These are phyloP conservation scores for Canavalia ensiformis DNA, from an alignment of 306 rosid species.

Conservation along the genomic window DNA sequence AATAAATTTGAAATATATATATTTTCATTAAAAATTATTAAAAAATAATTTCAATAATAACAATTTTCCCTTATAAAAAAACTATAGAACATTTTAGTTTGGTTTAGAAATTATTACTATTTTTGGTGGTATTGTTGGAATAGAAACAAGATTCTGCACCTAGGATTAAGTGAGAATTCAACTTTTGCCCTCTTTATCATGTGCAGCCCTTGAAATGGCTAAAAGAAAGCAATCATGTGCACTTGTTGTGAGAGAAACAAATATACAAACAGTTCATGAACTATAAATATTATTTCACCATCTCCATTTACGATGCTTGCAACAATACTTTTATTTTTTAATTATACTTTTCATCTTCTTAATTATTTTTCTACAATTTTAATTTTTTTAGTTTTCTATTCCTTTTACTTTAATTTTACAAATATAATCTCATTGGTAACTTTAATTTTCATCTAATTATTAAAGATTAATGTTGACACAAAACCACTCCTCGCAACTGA, in stretches of 20 bases:
- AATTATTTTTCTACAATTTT: too few species aligned
- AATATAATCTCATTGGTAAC: too few species aligned
- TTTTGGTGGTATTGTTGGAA: neutral
- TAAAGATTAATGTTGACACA: too few species aligned
- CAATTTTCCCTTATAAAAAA: too few species aligned
- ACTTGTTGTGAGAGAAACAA: slow-evolving; percentile 5
- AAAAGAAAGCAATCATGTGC: slow-evolving; percentile 3
- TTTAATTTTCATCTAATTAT: too few species aligned
- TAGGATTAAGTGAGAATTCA: neutral
- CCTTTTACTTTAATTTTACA: neutral
- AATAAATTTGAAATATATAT: too few species aligned
- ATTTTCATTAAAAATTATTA: too few species aligned
- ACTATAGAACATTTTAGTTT: neutral
- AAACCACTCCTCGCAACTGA: too few species aligned
- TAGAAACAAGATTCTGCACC: slow-evolving; percentile 49
- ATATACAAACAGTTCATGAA: neutral
- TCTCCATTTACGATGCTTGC: neutral
- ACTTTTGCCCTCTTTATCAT: slow-evolving; percentile 17
- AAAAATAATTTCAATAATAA: too few species aligned
- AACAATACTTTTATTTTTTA: too few species aligned
- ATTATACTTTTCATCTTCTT: too few species aligned
- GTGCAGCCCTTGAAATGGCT: slow-evolving; percentile 33
- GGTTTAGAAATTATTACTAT: neutral
- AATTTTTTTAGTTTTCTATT: neutral
- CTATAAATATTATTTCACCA: slow-evolving; percentile 12